Percentiles rank a stretch among this genome's conserved stretches.
Conservation (phyloP, 2,329 filamentous ascomycete genomes). For the Arthrinium phaeospermum region DNA sequence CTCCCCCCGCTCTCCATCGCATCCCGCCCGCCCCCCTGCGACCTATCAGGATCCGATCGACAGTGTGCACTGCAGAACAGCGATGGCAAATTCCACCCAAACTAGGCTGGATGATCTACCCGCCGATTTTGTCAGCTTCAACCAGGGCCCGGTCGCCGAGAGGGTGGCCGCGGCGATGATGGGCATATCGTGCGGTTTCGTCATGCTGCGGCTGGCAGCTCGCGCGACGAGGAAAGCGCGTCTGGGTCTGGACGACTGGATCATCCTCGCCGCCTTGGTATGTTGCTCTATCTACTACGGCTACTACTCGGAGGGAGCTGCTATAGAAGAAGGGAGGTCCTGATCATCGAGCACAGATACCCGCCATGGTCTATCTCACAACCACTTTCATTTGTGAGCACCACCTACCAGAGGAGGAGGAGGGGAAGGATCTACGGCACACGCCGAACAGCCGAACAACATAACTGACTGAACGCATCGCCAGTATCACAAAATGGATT, state of each 20-base stretch:
- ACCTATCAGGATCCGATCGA: not conserved
- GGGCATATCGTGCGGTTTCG: not conserved
- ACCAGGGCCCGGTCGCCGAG: slow-evolving; percentile 17
- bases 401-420: not conserved
- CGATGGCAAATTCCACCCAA: not conserved
- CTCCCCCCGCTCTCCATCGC: not conserved
- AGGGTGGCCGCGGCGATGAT: slow-evolving; percentile 19
- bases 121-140: slow-evolving; percentile 10
- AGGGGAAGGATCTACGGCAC: not conserved
- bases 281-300: not conserved
- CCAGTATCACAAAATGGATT: slow-evolving; percentile 12
- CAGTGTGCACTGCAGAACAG: not conserved
- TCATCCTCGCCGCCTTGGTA: slow-evolving; percentile 18
- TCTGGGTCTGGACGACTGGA: slow-evolving; percentile 19
- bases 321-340: not conserved
- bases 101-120: slow-evolving; percentile 14
- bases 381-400: slow-evolving; percentile 16
- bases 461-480: not conserved
- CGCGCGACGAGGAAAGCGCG: not conserved
- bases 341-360: slow-evolving; percentile 2
- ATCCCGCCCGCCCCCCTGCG: not conserved
- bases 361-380: slow-evolving; percentile 1
- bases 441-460: not conserved
- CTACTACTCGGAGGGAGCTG: not conserved
- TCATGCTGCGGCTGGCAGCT: slow-evolving; percentile 16